A percentile compares a stretch with the other conserved stretches of the same genome.
Evolutionary conservation across 2,329 filamentous ascomycete genomes (phyloP).

Genomic region (Cladosporium sp.): DNA sequence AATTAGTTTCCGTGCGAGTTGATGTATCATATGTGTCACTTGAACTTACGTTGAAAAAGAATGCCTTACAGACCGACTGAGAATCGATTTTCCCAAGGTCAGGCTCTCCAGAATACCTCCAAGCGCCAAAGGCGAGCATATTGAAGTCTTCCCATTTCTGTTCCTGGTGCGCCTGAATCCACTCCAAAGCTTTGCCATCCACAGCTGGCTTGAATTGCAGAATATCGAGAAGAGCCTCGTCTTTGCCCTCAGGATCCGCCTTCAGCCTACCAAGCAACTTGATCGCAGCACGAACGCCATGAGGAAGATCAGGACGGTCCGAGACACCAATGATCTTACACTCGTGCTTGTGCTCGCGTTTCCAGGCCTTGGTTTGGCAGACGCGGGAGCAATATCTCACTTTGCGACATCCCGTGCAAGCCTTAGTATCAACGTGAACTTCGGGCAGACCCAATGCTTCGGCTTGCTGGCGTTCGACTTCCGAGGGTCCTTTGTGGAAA

Average conservation of each 20-base stretch:
- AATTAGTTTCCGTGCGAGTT: neutral
- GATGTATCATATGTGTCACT: neutral
- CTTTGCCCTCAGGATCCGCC: constrained; percentile 21
- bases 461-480: constrained; percentile 32
- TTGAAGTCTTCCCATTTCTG: constrained; percentile 46
- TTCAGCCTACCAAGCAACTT: constrained; percentile 41
- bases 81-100: constrained; percentile 22
- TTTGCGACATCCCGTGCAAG: constrained; percentile 54
- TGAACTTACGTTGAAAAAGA: constrained; percentile 19
- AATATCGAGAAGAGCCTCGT: constrained; percentile 22
- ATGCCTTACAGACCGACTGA: constrained; percentile 13
- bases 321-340: constrained; percentile 50
- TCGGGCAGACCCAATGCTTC: constrained; percentile 30
- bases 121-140: constrained; percentile 51
- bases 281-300: constrained; percentile 51
- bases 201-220: constrained; percentile 22
- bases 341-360: constrained; percentile 54
- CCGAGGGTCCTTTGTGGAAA: constrained; percentile 31
- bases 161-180: constrained; percentile 39
- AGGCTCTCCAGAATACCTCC: constrained; percentile 44
- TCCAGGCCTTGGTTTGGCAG: constrained; percentile 59
- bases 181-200: constrained; percentile 41
- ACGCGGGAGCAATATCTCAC: constrained; percentile 57
- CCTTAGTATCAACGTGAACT: constrained; percentile 37
- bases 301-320: constrained; percentile 43